phyloP scores from a whole-genome alignment of 805 yeast genomes.

The Zygoascus biomembranicola region DNA sequence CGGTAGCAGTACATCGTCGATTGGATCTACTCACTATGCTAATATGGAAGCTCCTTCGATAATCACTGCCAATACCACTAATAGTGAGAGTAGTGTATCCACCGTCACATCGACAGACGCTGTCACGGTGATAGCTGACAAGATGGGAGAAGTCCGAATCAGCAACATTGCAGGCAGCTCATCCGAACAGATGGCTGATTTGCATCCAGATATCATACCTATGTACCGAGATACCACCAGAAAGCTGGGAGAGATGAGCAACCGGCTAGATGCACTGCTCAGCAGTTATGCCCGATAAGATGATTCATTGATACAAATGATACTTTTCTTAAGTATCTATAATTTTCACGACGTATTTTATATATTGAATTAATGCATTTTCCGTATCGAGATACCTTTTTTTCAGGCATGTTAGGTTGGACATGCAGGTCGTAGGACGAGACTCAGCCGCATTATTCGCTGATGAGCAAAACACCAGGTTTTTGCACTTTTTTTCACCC shows the following conservation, averaged over 20 bases:
- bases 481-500: neutral
- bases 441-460: neutral
- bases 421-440: neutral
- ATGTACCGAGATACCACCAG: slow-evolving; percentile 19
- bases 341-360: neutral
- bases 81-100: neutral
- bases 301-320: neutral
- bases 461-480: neutral
- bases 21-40: neutral
- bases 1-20: slow-evolving; percentile 2
- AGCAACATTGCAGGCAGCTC: neutral
- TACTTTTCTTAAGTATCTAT: neutral
- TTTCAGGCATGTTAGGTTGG: neutral
- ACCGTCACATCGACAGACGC: neutral
- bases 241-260: slow-evolving; percentile 16
- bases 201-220: slow-evolving; percentile 22
- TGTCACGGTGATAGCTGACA: neutral
- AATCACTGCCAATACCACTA: neutral
- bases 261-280: slow-evolving; percentile 1
- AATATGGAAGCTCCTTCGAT: slow-evolving; percentile 1
- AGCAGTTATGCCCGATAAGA: neutral
- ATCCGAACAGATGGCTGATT: slow-evolving; percentile 3
- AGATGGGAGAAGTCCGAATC: neutral
- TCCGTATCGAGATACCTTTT: neutral
- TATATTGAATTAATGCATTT: neutral